These are phyloP conservation scores for Tremella fuciformis DNA, from an alignment of 768 basidiomycete species.

Conservation along the genomic window DNA sequence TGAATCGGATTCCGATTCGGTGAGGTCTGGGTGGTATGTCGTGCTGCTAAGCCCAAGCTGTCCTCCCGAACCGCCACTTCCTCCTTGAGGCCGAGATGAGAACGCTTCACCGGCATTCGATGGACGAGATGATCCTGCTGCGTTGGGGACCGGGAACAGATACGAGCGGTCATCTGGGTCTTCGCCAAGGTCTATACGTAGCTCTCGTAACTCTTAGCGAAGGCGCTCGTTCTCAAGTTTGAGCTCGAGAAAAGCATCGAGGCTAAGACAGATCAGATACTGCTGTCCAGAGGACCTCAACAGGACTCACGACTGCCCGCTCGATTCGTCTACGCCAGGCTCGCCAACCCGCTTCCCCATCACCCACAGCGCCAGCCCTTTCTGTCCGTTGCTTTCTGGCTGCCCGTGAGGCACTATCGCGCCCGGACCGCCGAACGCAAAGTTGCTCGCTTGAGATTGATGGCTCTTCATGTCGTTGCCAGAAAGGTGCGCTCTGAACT, in stretches of 20 bases:
- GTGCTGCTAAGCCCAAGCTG: conserved; percentile 5
- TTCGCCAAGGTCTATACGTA: conserved; percentile 31
- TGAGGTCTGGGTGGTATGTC: conserved; percentile 8
- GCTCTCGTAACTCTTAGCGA: conserved; percentile 57
- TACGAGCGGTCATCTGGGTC: conserved; percentile 29
- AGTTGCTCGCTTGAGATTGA: background rate
- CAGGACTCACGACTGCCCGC: conserved; percentile 37
- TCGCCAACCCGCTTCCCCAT: conserved; percentile 43
- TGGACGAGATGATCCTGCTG: conserved; percentile 12
- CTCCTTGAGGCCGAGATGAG: background rate
- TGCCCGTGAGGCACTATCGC: conserved; percentile 12
- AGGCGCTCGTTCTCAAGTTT: conserved; percentile 83
- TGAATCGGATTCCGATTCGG: conserved; percentile 7
- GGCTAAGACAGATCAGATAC: conserved; percentile 20
- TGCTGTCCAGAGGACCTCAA: background rate
- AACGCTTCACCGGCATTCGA: background rate
- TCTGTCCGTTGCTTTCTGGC: conserved; percentile 18
- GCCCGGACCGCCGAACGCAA: conserved; percentile 11
- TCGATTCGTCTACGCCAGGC: conserved; percentile 15
- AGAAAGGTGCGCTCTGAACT: background rate
- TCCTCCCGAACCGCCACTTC: background rate
- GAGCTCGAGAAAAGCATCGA: conserved; percentile 65
- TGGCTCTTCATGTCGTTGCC: background rate
- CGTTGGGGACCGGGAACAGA: no score
- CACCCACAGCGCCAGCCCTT: conserved; percentile 49